Conservation (phyloP, 2,329 filamentous ascomycete species). For the Calonectria ilicicola region DNA sequence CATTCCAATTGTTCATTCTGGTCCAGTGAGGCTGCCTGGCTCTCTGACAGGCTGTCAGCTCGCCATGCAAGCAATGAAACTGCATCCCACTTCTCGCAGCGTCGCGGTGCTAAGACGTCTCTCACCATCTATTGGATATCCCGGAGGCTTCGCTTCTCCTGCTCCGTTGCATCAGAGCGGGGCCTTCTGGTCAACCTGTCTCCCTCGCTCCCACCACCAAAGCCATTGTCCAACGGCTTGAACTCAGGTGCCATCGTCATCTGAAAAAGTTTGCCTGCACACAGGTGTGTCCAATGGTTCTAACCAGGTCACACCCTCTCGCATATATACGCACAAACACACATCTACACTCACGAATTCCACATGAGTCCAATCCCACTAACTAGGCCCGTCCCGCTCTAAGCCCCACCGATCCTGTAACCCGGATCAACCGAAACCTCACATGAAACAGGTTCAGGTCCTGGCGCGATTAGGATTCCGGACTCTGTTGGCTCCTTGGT, state of each 20-base stretch:
- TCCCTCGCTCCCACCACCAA: conserved; percentile 8
- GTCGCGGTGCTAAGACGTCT: conserved; percentile 31
- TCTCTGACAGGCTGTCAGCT: conserved; percentile 43
- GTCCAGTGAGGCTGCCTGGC: conserved; percentile 41
- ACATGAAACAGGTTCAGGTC: conserved; percentile 22
- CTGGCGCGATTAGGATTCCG: conserved; percentile 14
- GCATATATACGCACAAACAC: background rate
- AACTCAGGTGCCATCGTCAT: conserved; percentile 7
- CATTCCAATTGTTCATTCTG: conserved; percentile 23
- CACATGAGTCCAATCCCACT: conserved; percentile 14
- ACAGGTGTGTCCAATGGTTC: conserved; percentile 1
- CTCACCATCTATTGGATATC: conserved; percentile 17
- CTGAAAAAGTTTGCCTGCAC: conserved; percentile 2
- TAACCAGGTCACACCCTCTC: background rate
- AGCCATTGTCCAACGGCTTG: background rate
- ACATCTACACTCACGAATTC: background rate
- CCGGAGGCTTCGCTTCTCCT: conserved; percentile 19
- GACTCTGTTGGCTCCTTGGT: conserved; percentile 9
- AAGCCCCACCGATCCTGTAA: conserved; percentile 38
- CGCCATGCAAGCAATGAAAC: conserved; percentile 44
- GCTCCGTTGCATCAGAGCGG: conserved; percentile 29
- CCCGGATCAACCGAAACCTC: conserved; percentile 36
- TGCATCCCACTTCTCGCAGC: conserved; percentile 31
- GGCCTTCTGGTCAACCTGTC: conserved; percentile 25
- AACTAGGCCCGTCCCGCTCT: conserved; percentile 44